Conservation (phyloP, 108 stramenopile genomes). For the Cylindrotheca fusiformis region DNA sequence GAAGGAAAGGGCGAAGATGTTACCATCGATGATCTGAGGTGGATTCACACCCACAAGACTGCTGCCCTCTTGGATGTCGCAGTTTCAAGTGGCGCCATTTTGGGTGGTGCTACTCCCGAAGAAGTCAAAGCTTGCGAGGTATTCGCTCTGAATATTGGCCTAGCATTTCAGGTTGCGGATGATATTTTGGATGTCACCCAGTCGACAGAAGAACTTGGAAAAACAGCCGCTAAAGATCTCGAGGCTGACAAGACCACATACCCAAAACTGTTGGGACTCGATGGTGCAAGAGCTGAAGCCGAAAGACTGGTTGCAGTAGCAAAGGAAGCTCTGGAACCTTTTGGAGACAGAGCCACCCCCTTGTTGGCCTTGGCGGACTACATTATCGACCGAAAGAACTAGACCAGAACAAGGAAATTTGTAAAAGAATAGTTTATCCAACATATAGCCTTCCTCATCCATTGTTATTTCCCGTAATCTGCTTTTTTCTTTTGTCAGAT, state of each 20-base stretch:
- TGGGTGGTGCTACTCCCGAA: conserved; percentile 87
- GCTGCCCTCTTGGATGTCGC: conserved; percentile 90
- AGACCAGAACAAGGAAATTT: conserved; percentile 21
- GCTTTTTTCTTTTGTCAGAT: too few relatives aligned
- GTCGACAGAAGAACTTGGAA: conserved; percentile 91
- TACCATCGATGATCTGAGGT: conserved; percentile 87
- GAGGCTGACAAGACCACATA: conserved; percentile 93
- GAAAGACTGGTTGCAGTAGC: conserved; percentile 82
- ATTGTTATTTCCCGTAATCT: too few relatives aligned
- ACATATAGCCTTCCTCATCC: background rate
- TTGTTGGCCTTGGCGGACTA: conserved; percentile 90
- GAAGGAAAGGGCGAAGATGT: conserved; percentile 85
- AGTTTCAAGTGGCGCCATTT: conserved; percentile 88
- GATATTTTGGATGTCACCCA: conserved; percentile 96
- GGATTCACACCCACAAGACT: conserved; percentile 98
- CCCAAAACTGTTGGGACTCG: conserved; percentile 90
- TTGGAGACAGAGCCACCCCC: conserved; percentile 85
- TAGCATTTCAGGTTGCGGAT: conserved; percentile 97
- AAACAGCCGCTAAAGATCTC: conserved; percentile 94
- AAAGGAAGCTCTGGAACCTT: conserved; percentile 79
- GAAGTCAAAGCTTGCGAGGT: conserved; percentile 86
- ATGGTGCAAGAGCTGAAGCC: conserved; percentile 88
- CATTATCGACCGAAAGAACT: conserved; percentile 93
- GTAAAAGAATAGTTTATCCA: conserved; percentile 10
- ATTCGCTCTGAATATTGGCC: conserved; percentile 93